Evolutionary conservation across 805 yeast genomes (phyloP), one percentile per base, ranked within the genome.

Genomic region (Metschnikowia santaceciliae): DNA sequence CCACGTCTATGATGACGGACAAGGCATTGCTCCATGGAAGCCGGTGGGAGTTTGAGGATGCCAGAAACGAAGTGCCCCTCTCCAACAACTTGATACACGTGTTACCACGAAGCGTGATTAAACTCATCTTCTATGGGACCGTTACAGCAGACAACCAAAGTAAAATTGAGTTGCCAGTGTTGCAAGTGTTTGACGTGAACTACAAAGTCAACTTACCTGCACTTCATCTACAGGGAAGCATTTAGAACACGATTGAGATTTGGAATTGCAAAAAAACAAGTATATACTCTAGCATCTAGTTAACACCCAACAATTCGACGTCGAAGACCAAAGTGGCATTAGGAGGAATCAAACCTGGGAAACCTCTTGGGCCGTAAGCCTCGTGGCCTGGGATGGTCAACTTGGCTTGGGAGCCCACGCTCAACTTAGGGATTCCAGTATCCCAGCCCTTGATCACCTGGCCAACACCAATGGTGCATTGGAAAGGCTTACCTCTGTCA

Each of bases 391-490:
- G 95, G 63, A 92, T 90, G 63, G 95, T 90, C 67, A 92, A 78
- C 68, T 86, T 80, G 47, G 97, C 96, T 78, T 86, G 88, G 75
- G 94, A 90, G 64, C 98, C 98, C 47, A 90, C 80, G 48, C 96
- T 86, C 68, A 92, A 79, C 73, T 90, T 83, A 50, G 97, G 96
- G 68, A 90, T 89, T 55, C 91, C 96, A 65, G 83, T 88, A 66
- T 91, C 97, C 97, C 97, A 92, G 60, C 97, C 98, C 67, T 83
- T 83, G 75, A 92, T 92, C 60, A 92, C 97, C 75, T 87, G 96
- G 58, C 97, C 97, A 59, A 88, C 96, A 71, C 98, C 97, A 67
- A 92, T 89, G 73, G 77, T 75, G 71, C 96, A 87, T 71, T 89
- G 92, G 84, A 92, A 92, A 59, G 98, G 97, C 71, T 86, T 83